Evolutionary conservation across 164 flowering plant genomes (phyloP), one percentile per base, ranked within the genome.

Genomic region (Annona squamosa): DNA sequence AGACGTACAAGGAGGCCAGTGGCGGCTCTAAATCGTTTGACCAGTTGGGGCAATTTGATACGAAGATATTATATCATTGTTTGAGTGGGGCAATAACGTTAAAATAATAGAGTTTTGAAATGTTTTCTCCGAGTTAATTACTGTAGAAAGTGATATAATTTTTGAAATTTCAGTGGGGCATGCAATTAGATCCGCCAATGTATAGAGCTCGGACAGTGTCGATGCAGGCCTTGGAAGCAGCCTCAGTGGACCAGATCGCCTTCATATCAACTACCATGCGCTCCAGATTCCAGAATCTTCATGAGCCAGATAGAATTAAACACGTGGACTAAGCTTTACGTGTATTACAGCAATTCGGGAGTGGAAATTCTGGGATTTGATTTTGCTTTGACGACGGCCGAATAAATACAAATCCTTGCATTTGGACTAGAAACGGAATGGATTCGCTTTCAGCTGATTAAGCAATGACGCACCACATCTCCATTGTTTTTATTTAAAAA

Each of bases 181-280:
- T 26, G 37, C 37, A 26, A 26, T 26, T 26, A 26, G 65, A 70
- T 6, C 67, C 59, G 43, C 52, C 18, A 0, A 9, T 63, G 37
- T 88, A 84, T 78, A 91, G 91, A 9, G 86, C 79, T 85, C 85
- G 81, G 41, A 91, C 89, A 26, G 98, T 94, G 68, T 91, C 98
- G 65, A 92, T 79, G 72, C 87, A 92, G 46, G 97, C 91, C 75
- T 86, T 87, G 7, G 90, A 77, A 19, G 98, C 98, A 10, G 78
- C 82, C 63, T 91, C 98, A 0, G 95, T 89, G 12, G 90, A 88
- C 98, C 98, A 93, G 72, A 83, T 85, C 6, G 89, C 85, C 89
- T 91, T 88, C 97, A 90, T 90, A 57, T 80, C 68, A 46, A 65
- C 65, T 26, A 5, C 62, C 52, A 26, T 56, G 12, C 17, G 18